Percentiles rank a stretch among this genome's conserved stretches.
Conservation (phyloP, 345 rosid species). For the Eutrema yunnanense region DNA sequence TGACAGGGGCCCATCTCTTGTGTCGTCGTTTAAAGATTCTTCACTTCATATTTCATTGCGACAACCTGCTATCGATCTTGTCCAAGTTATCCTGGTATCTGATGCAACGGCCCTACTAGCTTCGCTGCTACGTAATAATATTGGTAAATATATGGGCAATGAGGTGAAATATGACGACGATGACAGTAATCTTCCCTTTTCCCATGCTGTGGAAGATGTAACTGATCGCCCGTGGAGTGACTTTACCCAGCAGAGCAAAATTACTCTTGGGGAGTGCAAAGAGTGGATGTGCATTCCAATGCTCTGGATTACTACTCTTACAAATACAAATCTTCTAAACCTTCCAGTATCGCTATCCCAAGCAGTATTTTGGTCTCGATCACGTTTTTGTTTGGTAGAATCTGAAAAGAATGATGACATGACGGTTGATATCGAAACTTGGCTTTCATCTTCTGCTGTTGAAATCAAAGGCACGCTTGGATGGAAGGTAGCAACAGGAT, state of each 20-base stretch:
- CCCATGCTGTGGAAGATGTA: constrained; percentile 37
- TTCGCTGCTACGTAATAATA: constrained; percentile 36
- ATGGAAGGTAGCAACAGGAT: constrained; percentile 91
- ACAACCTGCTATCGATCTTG: constrained; percentile 92
- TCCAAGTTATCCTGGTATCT: constrained; percentile 74
- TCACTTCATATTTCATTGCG: constrained; percentile 82
- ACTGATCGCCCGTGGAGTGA: constrained; percentile 61
- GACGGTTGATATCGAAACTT: constrained; percentile 52
- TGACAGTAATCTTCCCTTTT: constrained; percentile 35
- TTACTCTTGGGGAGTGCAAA: constrained; percentile 49
- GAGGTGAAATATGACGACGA: constrained; percentile 43
- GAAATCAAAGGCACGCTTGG: constrained; percentile 76
- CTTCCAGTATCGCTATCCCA: constrained; percentile 75
- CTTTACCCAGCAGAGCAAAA: constrained; percentile 55
- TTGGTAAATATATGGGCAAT: constrained; percentile 24
- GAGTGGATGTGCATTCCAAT: constrained; percentile 94
- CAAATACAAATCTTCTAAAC: constrained; percentile 49
- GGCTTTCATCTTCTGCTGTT: constrained; percentile 62
- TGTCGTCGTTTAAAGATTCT: constrained; percentile 77
- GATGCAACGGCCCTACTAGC: constrained; percentile 77
- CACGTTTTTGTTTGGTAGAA: constrained; percentile 73
- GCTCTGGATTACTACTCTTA: constrained; percentile 84
- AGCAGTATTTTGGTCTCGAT: constrained; percentile 93
- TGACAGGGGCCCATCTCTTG: constrained; percentile 90
- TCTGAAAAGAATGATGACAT: constrained; percentile 64